Conservation (phyloP, 148 eudicot species). For the Drosera capensis region DNA sequence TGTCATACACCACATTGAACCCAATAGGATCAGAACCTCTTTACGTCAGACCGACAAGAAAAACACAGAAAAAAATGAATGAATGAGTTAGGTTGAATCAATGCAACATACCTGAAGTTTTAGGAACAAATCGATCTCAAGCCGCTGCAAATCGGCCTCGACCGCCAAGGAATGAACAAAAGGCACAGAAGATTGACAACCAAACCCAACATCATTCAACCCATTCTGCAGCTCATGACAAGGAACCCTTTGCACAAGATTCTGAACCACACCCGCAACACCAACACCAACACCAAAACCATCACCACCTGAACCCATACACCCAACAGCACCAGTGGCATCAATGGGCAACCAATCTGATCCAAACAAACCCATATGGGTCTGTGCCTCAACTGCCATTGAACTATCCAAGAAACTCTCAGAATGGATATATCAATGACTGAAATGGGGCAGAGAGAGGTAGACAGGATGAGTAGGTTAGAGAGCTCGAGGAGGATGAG, state of each 20-base stretch:
- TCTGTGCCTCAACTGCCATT: conserved; percentile 27
- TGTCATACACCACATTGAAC: conserved; percentile 5
- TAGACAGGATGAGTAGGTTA: too few relatives aligned
- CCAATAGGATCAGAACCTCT: too few relatives aligned
- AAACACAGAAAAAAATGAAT: background rate
- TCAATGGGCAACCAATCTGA: conserved; percentile 12
- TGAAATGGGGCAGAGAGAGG: conserved; percentile 11
- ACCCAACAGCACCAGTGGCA: too few relatives aligned
- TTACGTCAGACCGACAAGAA: background rate
- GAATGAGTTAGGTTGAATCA: background rate
- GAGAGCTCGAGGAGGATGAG: too few relatives aligned
- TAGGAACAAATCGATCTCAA: conserved; percentile 29
- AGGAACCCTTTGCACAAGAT: background rate
- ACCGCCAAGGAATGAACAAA: conserved; percentile 14
- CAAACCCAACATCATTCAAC: background rate
- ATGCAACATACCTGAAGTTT: conserved; percentile 27
- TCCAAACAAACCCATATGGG: conserved; percentile 7
- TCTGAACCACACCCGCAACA: conserved; percentile 2
- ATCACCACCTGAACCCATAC: conserved; percentile 7
- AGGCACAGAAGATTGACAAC: conserved; percentile 5
- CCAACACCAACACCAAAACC: too few relatives aligned
- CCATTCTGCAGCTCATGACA: conserved; percentile 2
- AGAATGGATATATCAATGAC: background rate
- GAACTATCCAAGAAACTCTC: background rate
- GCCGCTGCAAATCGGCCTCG: conserved; percentile 28